phyloP scores from a whole-genome alignment of 495 filamentous ascomycete genomes.

The Penicillium pulvis region DNA sequence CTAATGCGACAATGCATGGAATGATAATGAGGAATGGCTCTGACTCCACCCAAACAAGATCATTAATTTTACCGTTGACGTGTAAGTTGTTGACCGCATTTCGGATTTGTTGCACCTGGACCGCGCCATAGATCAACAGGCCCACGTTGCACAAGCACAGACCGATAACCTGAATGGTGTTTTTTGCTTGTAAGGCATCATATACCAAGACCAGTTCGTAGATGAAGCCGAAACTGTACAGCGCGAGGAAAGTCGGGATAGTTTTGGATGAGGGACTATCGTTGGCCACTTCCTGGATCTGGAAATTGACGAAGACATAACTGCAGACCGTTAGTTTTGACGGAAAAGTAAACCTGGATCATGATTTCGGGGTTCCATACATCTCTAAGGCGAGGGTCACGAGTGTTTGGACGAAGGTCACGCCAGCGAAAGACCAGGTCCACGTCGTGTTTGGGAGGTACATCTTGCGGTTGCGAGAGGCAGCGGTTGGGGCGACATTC shows the following conservation, averaged over 20 bases:
- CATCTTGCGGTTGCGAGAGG: constrained; percentile 42
- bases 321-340: constrained; percentile 22
- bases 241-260: constrained; percentile 84
- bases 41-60: constrained; percentile 63
- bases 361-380: constrained; percentile 56
- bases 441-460: constrained; percentile 78
- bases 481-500: constrained; percentile 29
- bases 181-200: constrained; percentile 91
- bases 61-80: constrained; percentile 32
- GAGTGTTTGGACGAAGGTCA: constrained; percentile 73
- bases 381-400: constrained; percentile 81
- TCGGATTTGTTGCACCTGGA: constrained; percentile 87
- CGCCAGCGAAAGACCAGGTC: constrained; percentile 82
- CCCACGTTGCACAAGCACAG: constrained; percentile 89
- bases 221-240: constrained; percentile 97
- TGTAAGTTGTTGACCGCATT: constrained; percentile 61
- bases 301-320: constrained; percentile 52
- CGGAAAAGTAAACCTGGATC: neutral
- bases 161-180: constrained; percentile 98
- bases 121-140: constrained; percentile 85
- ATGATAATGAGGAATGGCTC: constrained; percentile 81
- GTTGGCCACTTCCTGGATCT: constrained; percentile 67
- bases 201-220: constrained; percentile 88
- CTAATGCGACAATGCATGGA: constrained; percentile 78
- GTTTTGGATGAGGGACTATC: constrained; percentile 56